Conservation (phyloP, 192 early-diverging fungal genomes). For the Rhizophagus clarus region DNA sequence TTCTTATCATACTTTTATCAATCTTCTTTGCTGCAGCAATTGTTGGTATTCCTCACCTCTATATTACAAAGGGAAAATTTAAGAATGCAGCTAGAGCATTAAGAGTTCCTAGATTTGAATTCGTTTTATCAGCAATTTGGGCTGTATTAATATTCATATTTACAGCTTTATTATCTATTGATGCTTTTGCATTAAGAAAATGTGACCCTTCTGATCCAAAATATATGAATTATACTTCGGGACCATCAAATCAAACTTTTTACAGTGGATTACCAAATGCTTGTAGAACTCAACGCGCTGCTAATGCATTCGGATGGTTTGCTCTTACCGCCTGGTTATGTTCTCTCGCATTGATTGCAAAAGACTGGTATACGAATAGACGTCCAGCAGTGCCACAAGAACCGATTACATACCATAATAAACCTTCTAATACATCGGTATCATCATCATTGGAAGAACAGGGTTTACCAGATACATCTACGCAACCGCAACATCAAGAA, state of each 20-base stretch:
- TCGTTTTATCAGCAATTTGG: constrained; percentile 31
- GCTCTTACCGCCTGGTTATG: constrained; percentile 16
- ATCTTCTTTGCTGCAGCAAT: constrained; percentile 3
- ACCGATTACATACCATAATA: not conserved
- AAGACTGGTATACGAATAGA: constrained; percentile 14
- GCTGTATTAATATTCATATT: constrained; percentile 1
- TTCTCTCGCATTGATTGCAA: constrained; percentile 17
- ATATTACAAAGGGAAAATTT: constrained; percentile 26
- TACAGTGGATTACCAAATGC: not conserved
- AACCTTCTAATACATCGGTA: constrained; percentile 21
- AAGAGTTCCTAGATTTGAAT: constrained; percentile 14
- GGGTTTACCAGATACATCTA: not conserved
- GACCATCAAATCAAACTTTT: not conserved
- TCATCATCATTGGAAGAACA: constrained; percentile 15
- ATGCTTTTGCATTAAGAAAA: constrained; percentile 9
- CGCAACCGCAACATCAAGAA: constrained; percentile 11
- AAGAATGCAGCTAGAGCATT: constrained; percentile 23
- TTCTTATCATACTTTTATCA: constrained; percentile 19
- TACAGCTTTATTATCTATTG: constrained; percentile 1
- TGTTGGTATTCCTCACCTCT: constrained; percentile 21
- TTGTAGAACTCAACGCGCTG: constrained; percentile 21
- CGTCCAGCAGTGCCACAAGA: constrained; percentile 14
- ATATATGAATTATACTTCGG: not conserved
- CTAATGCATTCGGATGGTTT: constrained; percentile 28
- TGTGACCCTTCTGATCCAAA: not conserved